Conservation (phyloP, 208 protist genomes). For the Zelonia costaricensis region DNA sequence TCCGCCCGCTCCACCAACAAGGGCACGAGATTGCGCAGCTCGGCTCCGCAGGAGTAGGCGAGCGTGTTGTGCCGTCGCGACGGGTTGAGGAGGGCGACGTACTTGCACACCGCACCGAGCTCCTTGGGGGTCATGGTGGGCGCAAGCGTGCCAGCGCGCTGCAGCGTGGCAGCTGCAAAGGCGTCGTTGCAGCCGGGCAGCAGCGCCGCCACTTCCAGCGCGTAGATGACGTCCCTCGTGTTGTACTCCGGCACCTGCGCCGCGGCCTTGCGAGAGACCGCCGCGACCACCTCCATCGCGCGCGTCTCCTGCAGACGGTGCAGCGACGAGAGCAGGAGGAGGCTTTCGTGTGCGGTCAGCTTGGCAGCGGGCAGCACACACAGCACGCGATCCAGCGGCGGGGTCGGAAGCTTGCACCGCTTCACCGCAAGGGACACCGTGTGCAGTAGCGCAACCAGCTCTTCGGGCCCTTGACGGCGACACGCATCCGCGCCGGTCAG, state of each 20-base stretch:
- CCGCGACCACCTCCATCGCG: slow-evolving; percentile 38
- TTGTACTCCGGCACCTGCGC: slow-evolving; percentile 52
- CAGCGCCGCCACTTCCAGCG: slow-evolving; percentile 59
- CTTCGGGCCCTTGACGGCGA: slow-evolving; percentile 8
- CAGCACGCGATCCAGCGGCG: slow-evolving; percentile 52
- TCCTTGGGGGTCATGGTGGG: slow-evolving; percentile 41
- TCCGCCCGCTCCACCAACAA: slow-evolving; percentile 62
- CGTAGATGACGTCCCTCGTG: slow-evolving; percentile 68
- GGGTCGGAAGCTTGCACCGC: slow-evolving; percentile 62
- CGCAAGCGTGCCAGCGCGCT: slow-evolving; percentile 40
- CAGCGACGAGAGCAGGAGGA: slow-evolving; percentile 68
- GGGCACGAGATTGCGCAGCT: slow-evolving; percentile 66
- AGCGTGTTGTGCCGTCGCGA: slow-evolving; percentile 38
- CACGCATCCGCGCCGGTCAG: slow-evolving; percentile 36
- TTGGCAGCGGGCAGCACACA: slow-evolving; percentile 30
- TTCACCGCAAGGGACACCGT: slow-evolving; percentile 68
- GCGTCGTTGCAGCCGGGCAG: slow-evolving; percentile 48
- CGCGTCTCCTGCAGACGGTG: slow-evolving; percentile 50
- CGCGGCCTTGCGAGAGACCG: slow-evolving; percentile 53
- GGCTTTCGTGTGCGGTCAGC: slow-evolving; percentile 46
- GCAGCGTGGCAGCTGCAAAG: slow-evolving; percentile 55
- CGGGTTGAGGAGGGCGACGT: slow-evolving; percentile 61
- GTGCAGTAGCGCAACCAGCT: slow-evolving; percentile 45
- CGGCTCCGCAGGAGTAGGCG: slow-evolving; percentile 42
- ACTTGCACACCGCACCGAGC: slow-evolving; percentile 76